phyloP scores from a whole-genome alignment of 176 grass and related monocot genomes.

The Lolium multiflorum region DNA sequence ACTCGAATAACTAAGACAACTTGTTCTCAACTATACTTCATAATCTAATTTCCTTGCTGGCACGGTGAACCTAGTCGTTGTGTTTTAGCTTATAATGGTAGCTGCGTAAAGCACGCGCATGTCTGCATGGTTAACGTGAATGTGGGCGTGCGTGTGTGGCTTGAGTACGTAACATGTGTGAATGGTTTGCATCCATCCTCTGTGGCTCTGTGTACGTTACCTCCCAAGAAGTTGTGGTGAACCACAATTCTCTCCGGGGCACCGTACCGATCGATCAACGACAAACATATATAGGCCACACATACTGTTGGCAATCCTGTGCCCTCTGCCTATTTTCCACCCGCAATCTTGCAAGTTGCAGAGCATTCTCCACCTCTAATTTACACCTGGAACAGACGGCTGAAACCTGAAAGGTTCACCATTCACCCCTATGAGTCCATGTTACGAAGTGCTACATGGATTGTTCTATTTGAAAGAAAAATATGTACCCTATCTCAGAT shows the following conservation, averaged over 20 bases:
- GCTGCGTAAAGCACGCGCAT: neutral
- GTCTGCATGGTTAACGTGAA: neutral
- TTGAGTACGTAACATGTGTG: neutral
- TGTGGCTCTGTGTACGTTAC: neutral
- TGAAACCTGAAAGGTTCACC: neutral
- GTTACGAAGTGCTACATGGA: too few relatives aligned
- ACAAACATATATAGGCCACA: neutral
- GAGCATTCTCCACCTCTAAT: neutral
- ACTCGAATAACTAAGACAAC: neutral
- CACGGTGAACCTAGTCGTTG: neutral
- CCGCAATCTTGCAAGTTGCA: neutral
- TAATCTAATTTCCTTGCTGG: neutral
- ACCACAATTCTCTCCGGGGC: neutral
- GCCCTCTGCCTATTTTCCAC: neutral
- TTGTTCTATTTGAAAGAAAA: neutral
- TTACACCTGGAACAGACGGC: neutral
- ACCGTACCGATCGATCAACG: neutral
- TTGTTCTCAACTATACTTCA: neutral
- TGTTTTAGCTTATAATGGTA: neutral
- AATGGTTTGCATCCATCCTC: neutral
- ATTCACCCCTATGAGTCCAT: too few relatives aligned
- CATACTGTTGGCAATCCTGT: neutral
- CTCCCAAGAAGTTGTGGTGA: conserved; percentile 1
- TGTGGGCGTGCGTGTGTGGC: neutral
- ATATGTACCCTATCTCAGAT: neutral